Percentiles rank a stretch among this genome's conserved stretches.
Evolutionary conservation across 441 rosid genomes (phyloP).

Genomic region (Corymbia calophylla): DNA sequence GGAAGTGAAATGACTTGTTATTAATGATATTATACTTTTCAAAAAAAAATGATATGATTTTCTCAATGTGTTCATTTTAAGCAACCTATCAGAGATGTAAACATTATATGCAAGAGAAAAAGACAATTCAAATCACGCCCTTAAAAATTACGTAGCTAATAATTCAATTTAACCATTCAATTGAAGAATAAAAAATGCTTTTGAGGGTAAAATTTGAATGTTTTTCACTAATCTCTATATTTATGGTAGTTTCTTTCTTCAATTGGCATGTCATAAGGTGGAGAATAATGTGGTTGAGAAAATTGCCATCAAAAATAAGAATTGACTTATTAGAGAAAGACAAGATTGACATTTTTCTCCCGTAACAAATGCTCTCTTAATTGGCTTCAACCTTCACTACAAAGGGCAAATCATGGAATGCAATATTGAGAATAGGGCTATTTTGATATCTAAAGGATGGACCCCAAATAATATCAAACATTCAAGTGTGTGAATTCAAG

Average conservation of each 20-base stretch:
- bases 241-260: background rate
- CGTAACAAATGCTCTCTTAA: background rate
- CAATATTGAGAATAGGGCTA: background rate
- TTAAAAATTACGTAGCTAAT: background rate
- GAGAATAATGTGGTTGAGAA: background rate
- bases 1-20: accelerated
- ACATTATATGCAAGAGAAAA: background rate
- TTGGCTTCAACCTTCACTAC: background rate
- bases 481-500: background rate
- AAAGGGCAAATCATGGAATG: background rate
- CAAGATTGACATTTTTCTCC: background rate
- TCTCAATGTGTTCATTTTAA: accelerated
- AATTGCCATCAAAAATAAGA: background rate
- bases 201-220: background rate
- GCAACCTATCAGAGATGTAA: background rate
- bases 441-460: background rate
- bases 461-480: background rate
- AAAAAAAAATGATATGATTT: accelerated
- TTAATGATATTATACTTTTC: background rate
- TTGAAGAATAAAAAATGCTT: background rate
- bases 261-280: background rate
- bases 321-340: background rate
- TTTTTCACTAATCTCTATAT: background rate
- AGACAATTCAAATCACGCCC: accelerated
- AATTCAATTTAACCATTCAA: background rate